Evolutionary conservation across 495 filamentous ascomycete species (phyloP), one percentile per base, ranked within the genome.

Genomic region (Lepraria neglecta): DNA sequence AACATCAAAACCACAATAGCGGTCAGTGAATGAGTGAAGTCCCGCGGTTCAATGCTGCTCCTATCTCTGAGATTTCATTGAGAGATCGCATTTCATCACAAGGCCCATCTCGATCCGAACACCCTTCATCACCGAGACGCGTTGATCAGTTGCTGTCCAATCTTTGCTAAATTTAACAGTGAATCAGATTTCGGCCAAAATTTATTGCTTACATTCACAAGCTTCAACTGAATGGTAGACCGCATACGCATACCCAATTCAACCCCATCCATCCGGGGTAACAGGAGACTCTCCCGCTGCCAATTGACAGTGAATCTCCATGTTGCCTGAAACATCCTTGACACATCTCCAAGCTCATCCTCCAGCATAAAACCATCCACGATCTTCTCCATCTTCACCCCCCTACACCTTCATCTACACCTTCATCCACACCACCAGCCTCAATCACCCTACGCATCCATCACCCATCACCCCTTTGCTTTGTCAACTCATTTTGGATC

Each of bases 251-350:
- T 54, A 24, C n/a, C 28, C 15, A 10, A 54, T 54, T 54, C 35
- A 38, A 6, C 35, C 12, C 35, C 9, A 38, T 38, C 35, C 19
- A 43, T 24, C 47, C 33, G 28, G 17, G 38, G 24, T 12, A 52
- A 2, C 40, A 51, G 21, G 24, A 51, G 28, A 14, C n/a, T 7
- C 42, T 42, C 42, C 31, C 38, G 43, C 56, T 42, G 21, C 35
- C 35, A 24, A 60, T 42, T 50, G 38, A 11, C 48, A 52, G 58
- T 60, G 58, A 60, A 52, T 44, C 24, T 30, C 33, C 19, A 35
- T 43, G 2, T 15, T 42, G 15, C 47, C 14, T 28, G 45, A 40
- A 45, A 40, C 42, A 19, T 51, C 47, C 31, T 7, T n/a, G 11
- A 38, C 11, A 7, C 15, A 0, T 53, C 47, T 33, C 35, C 21